Conservation (phyloP, 495 filamentous ascomycete species). For the Lasiosphaeria miniovina region DNA sequence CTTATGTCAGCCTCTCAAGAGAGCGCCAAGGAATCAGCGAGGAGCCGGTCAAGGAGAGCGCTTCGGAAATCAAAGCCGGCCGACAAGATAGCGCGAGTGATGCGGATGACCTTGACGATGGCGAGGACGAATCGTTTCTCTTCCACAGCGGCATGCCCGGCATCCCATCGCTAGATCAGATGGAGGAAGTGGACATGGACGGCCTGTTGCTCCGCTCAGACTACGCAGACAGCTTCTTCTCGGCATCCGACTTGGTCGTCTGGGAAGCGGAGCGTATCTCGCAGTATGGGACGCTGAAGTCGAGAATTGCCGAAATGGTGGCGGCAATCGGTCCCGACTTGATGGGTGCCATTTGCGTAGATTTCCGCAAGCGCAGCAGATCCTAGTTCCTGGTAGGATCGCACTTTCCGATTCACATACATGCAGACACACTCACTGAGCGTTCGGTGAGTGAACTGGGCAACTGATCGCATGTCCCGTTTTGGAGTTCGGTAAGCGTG, state of each 20-base stretch:
- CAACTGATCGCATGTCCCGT: constrained; percentile 20
- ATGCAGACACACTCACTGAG: not conserved
- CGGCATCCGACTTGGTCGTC: constrained; percentile 54
- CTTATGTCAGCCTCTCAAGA: constrained; percentile 66
- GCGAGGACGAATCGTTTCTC: constrained; percentile 46
- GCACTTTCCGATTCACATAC: not conserved
- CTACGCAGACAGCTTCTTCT: constrained; percentile 26
- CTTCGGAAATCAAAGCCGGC: constrained; percentile 11
- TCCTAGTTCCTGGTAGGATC: not conserved
- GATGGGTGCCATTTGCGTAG: constrained; percentile 52
- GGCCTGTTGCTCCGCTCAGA: constrained; percentile 40
- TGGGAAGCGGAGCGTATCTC: constrained; percentile 62
- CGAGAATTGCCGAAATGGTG: constrained; percentile 69
- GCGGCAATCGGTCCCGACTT: constrained; percentile 71
- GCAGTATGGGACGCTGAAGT: constrained; percentile 56
- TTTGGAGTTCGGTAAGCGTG: constrained; percentile 18
- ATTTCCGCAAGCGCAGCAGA: constrained; percentile 21
- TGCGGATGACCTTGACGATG: constrained; percentile 7
- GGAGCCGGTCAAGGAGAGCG: constrained; percentile 32
- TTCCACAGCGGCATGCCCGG: constrained; percentile 76
- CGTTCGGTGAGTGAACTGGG: constrained; percentile 21
- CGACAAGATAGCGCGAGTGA: not conserved
- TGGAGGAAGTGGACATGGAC: constrained; percentile 62
- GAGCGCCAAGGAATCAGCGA: constrained; percentile 33
- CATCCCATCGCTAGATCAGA: constrained; percentile 60